Percentiles rank a stretch among this genome's conserved stretches.
phyloP scores from a whole-genome alignment of 2,329 filamentous ascomycete genomes.

The Diatrype stigma region DNA sequence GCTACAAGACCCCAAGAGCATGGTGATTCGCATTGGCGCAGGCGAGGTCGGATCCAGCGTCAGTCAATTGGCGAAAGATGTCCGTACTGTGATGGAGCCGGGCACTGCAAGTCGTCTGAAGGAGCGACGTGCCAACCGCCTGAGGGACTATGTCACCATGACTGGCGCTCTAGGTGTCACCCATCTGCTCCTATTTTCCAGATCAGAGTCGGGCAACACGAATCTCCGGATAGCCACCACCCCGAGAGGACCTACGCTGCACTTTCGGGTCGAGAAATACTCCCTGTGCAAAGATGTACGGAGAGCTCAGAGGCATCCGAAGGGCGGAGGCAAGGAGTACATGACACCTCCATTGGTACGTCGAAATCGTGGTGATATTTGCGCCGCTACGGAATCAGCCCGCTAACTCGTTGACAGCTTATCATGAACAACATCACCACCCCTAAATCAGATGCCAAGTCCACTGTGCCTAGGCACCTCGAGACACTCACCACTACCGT shows the following conservation, averaged over 20 bases:
- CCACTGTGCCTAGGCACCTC: constrained; percentile 85
- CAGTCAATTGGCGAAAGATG: constrained; percentile 86
- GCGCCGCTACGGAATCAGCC: background rate
- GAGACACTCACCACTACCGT: constrained; percentile 89
- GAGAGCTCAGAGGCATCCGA: constrained; percentile 76
- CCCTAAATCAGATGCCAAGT: constrained; percentile 53
- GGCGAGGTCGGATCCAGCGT: constrained; percentile 89
- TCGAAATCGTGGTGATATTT: background rate
- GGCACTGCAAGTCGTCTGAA: constrained; percentile 85
- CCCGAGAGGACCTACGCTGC: constrained; percentile 84
- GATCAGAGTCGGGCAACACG: constrained; percentile 84
- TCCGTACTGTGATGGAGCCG: constrained; percentile 92
- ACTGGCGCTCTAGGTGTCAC: constrained; percentile 88
- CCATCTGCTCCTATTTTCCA: constrained; percentile 88
- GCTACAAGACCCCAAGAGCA: constrained; percentile 78
- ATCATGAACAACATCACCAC: constrained; percentile 98
- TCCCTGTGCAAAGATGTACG: constrained; percentile 89
- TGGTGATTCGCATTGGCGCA: constrained; percentile 96
- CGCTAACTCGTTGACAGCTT: constrained; percentile 44
- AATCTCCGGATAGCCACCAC: constrained; percentile 85
- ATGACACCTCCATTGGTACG: constrained; percentile 73
- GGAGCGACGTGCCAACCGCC: constrained; percentile 81
- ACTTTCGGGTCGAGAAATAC: constrained; percentile 94
- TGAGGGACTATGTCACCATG: constrained; percentile 94
- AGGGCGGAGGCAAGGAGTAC: constrained; percentile 80